A percentile compares a stretch with the other conserved stretches of the same genome.
Evolutionary conservation across 2,329 filamentous ascomycete species (phyloP).

Genomic region (Rasamsonia emersonii): DNA sequence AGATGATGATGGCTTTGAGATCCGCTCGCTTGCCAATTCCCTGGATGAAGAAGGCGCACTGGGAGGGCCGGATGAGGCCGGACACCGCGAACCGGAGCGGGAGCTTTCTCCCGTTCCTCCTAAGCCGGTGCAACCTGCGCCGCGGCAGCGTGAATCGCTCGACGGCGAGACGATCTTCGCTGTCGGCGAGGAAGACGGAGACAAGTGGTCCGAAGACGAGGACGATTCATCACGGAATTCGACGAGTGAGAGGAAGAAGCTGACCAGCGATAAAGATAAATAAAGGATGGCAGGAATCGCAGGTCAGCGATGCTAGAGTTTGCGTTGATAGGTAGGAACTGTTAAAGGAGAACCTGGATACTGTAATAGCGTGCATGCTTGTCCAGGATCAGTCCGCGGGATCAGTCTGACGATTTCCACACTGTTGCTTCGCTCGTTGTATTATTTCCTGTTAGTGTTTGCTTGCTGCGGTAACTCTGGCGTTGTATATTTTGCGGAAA

Average conservation of each 20-base stretch:
- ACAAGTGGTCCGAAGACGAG: conserved; percentile 67
- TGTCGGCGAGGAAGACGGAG: conserved; percentile 68
- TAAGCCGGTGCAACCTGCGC: conserved; percentile 43
- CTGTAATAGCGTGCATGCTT: no score
- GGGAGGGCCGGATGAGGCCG: conserved; percentile 28
- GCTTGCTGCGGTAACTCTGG: no score
- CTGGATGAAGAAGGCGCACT: conserved; percentile 54
- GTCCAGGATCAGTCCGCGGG: no score
- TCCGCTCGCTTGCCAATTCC: conserved; percentile 77
- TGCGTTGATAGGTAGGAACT: no score
- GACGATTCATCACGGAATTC: conserved; percentile 48
- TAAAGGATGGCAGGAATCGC: no score
- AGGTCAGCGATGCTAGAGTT: no score
- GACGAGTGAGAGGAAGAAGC: conserved; percentile 38
- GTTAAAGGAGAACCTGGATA: no score
- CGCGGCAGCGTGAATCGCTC: conserved; percentile 51
- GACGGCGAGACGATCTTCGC: conserved; percentile 96
- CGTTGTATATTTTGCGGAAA: no score
- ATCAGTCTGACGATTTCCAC: no score
- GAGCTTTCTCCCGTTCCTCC: conserved; percentile 36
- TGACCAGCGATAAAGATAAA: conserved; percentile 30
- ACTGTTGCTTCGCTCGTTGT: conserved; percentile 2
- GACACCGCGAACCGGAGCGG: conserved; percentile 21
- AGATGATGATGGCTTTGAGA: conserved; percentile 97
- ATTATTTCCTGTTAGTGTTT: conserved; percentile 2